Evolutionary conservation across 1,139 yeast species (phyloP), one percentile per base, ranked within the genome.

Genomic region (Scheffersomyces illinoinensis): DNA sequence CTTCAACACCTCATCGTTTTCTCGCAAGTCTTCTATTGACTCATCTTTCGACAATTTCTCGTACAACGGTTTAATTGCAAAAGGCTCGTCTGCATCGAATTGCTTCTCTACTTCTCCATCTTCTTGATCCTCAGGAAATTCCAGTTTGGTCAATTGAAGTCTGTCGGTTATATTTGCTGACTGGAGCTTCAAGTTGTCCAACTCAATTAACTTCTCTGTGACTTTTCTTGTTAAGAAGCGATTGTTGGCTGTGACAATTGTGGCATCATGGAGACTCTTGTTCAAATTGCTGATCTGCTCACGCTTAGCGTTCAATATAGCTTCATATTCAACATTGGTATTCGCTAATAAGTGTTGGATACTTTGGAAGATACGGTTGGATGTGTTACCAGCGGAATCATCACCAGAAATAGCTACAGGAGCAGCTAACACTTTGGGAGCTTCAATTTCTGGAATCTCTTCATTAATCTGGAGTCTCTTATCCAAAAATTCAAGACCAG

Each of bases 51-150:
- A 62, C 66, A 89, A 69, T 63, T 79, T 81, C 46, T 85, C 82
- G 66, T 84, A 87, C 8, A 89, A 77, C 5, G 83, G 78, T 64
- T 82, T 79, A 26, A 90, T 85, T 54, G 90, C 80, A 73, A 91
- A 93, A 21, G 97, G 97, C 18, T 68, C 70, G 47, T 66, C 66
- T 1, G 61, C 61, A 71, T 91, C 95, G 68, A 87, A 89, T 8
- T 48, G 26, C 51, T 19, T 48, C 21, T 61, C 62, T 12, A 54
- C 54, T 33, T 61, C 65, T 12, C 59, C 66, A 20, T 61, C 59
- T 19, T 61, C 64, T 48, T 61, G 56, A 33, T 59, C 63, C 14
- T 62, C 63, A 3, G 68, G 68, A 47, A 68, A 56, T 55, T 72
- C 77, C 58, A 70, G 70, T 54, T 70, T 70, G 54, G 72, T 71